Conservation (phyloP, 1,284 basidiomycete species). For the Ceratobasidium sp. region DNA sequence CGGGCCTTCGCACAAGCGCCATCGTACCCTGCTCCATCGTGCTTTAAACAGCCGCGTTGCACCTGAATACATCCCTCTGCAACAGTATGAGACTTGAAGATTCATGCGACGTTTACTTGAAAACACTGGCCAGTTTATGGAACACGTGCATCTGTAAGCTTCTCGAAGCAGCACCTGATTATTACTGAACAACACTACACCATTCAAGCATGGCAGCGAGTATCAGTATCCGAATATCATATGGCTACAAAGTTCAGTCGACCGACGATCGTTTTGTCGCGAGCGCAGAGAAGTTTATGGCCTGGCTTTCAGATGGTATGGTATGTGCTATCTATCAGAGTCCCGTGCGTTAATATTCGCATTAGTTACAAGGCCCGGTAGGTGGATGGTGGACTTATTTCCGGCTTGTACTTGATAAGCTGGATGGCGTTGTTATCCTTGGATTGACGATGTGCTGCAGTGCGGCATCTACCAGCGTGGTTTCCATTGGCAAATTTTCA, state of each 20-base stretch:
- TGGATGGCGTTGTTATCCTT: background rate
- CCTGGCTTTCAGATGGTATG: slow-evolving; percentile 27
- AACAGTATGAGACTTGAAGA: slow-evolving; percentile 16
- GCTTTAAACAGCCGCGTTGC: slow-evolving; percentile 38
- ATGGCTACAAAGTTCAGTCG: slow-evolving; percentile 37
- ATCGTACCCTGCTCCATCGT: slow-evolving; percentile 35
- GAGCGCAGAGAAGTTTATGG: slow-evolving; percentile 31
- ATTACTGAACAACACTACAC: too few relatives aligned
- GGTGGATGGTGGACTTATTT: slow-evolving; percentile 27
- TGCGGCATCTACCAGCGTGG: slow-evolving; percentile 55
- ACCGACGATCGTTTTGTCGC: slow-evolving; percentile 21
- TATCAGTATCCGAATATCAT: slow-evolving; percentile 27
- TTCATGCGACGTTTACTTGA: slow-evolving; percentile 16
- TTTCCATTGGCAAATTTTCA: slow-evolving; percentile 56
- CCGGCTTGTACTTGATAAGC: slow-evolving; percentile 1
- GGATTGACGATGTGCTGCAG: slow-evolving; percentile 42
- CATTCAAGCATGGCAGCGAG: slow-evolving; percentile 10
- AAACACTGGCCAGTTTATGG: slow-evolving; percentile 5
- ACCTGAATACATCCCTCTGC: slow-evolving; percentile 23
- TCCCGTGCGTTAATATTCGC: background rate
- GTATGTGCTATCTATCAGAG: too few relatives aligned
- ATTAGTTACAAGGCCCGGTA: slow-evolving; percentile 7
- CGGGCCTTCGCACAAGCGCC: slow-evolving; percentile 14
- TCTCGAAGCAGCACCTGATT: background rate
- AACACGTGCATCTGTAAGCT: slow-evolving; percentile 31